Base-by-base conservation (phyloP, 78 protist genomes). In the Guillardia theta region DNA sequence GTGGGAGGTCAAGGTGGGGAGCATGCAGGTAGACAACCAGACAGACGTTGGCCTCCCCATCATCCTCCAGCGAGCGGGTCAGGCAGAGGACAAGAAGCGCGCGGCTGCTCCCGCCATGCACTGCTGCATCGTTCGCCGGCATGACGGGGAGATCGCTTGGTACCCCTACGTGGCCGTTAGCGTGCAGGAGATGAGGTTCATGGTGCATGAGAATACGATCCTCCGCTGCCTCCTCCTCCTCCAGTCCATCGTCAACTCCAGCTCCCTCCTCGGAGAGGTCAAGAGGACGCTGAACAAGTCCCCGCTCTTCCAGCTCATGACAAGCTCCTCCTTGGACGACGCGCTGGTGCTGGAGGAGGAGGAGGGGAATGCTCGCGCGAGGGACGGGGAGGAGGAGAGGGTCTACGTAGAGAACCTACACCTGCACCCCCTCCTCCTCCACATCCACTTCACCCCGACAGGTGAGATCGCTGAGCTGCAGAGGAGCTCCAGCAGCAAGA, bases 21-120 rank as follows among this genome's bases (percentile, higher is more conserved):
- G 83, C 6, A 43, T 70, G 83, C 83, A 70, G 41, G 83, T 70
- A 15, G 83, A 70, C 83, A 70, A 70, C 41, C 83, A 70, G 83
- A 70, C 83, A 4, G 83, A 70, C 83, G 41, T 33, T 24, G 83
- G 83, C n/a, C 36, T 43, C 46, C 83, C 83, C 10, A 43, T 70
- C 21, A 43, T 70, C 46, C 41, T 70, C 21, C 83, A 70, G 5
- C 33, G 83, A 22, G 83, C 36, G 83, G 83, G 9, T 15, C 45
- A 24, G 36, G 41, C 46, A 12, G 83, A 70, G 4, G 18, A 18
- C 12, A 18, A 53, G 62, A 53, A 18, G 18, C 33, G 62, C 12
- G 41, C 33, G 1, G 4, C 45, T 1, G 4, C 6, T 3, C 83
- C 83, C 46, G 36, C 36, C 46, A 36, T 70, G 45, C 83, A 70